These are phyloP conservation scores for Salix purpurea DNA, from an alignment of 345 rosid genomes.

Conservation along the genomic window DNA sequence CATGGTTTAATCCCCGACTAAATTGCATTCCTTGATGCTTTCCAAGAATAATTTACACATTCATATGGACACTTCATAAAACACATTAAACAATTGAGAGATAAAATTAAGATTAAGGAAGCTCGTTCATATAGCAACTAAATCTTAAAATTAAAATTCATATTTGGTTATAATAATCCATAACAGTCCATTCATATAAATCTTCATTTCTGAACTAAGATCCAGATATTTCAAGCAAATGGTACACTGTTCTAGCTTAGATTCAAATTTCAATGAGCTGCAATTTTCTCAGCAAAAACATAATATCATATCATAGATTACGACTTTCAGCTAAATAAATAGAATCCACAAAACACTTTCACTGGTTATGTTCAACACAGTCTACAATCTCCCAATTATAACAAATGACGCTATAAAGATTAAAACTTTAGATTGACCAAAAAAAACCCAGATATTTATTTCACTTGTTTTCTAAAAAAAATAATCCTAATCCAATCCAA, in stretches of 20 bases:
- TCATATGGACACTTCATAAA: not conserved
- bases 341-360: not conserved
- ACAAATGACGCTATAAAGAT: not conserved
- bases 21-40: not conserved
- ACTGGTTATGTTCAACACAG: not conserved
- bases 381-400: not conserved
- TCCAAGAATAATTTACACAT: not conserved
- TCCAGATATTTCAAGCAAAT: not conserved
- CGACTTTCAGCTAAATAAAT: not conserved
- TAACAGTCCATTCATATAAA: not conserved
- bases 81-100: not conserved
- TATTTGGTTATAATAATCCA: not conserved
- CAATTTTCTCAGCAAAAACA: not conserved
- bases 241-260: not conserved
- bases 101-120: not conserved
- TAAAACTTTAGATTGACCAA: not conserved
- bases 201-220: not conserved
- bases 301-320: not conserved
- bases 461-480: not conserved
- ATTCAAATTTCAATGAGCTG: not conserved
- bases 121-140: not conserved
- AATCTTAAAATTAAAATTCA: too few relatives aligned
- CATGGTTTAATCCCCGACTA: slow-evolving; percentile 5
- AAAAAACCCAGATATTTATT: not conserved
- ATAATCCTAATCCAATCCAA: not conserved